Base-by-base conservation (phyloP, 169 alveolate genomes). In the Plasmodium sp. region DNA sequence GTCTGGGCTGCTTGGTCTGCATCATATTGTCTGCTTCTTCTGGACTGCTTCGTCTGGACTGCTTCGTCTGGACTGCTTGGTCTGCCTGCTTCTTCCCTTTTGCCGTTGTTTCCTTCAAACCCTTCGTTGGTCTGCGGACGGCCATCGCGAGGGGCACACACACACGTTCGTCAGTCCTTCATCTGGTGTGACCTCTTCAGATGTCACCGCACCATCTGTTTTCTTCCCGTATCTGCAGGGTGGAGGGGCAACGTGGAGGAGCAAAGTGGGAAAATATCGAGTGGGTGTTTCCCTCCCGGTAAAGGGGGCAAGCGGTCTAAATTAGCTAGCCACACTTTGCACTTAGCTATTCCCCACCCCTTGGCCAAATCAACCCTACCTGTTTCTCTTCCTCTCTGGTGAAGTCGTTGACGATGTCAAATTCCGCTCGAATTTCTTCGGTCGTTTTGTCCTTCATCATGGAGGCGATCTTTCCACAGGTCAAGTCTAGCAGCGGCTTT, bases 121-220 rank as follows among this genome's bases (percentile, higher is more conserved):
- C 58, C 58, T 10, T 10, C 4, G n/a, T 48, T 48, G n/a, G n/a
- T 48, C 45, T 0, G 12, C 5, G 16, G 58, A 48, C 5, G 16
- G n/a, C n/a, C 58, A 48, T 10, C 58, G 33, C 10, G n/a, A 31
- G 22, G 56, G 0, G 16, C 83, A 31, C 43, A 5, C 7, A n/a
- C 43, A 34, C 33, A 16, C 43, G n/a, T 31, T 10, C 31, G 83
- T 12, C 83, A 31, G 6, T 74, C 22, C n/a, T 33, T 48, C 58
- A 43, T 14, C 56, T 10, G 1, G 34, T n/a, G 71, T 18, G 74
- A 5, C 7, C 51, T 33, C 16, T 12, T 82, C 84, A 98, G 18
- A 98, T 97, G 84, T 98, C 99, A 81, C 98, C 99, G 51, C 99
- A 98, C 99, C 99, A 99, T 95, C 98, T 98, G 84, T 98, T 98